These are phyloP conservation scores for Colletotrichum navitas DNA, from an alignment of 2,329 filamentous ascomycete species.

Conservation along the genomic window DNA sequence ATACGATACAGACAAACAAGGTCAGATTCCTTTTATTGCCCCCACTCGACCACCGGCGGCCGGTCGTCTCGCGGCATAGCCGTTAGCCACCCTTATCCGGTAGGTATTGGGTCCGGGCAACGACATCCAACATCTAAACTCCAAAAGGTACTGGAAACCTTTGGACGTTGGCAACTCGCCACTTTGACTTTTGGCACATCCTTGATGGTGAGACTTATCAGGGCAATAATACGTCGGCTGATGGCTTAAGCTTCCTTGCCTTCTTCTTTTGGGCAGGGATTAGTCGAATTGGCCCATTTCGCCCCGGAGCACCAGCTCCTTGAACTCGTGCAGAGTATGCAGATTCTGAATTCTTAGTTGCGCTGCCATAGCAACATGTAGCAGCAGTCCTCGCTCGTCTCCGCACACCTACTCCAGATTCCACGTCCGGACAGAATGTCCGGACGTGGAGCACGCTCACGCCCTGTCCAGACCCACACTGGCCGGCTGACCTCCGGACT, in stretches of 20 bases:
- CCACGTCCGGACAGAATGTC: neutral
- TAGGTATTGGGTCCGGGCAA: neutral
- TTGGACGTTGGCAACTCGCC: constrained; percentile 19
- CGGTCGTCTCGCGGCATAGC: neutral
- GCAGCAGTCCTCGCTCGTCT: neutral
- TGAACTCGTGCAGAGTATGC: constrained; percentile 13
- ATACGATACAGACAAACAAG: neutral
- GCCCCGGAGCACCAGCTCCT: neutral
- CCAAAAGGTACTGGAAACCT: constrained; percentile 30
- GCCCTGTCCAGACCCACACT: constrained; percentile 17
- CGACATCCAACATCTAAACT: neutral
- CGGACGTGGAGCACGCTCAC: constrained; percentile 4
- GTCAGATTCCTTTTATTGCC: neutral
- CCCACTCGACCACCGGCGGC: neutral
- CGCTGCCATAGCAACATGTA: neutral
- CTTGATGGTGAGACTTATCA: constrained; percentile 33
- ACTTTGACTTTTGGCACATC: constrained; percentile 35
- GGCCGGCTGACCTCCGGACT: constrained; percentile 25
- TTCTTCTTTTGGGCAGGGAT: constrained; percentile 3
- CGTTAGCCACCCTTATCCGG: neutral
- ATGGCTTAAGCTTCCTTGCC: constrained; percentile 24
- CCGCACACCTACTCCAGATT: constrained; percentile 1
- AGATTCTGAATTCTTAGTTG: constrained; percentile 5
- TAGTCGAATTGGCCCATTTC: neutral
- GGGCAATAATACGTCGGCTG: constrained; percentile 18